Base-by-base conservation (phyloP, 352 stramenopile genomes). In the Phytopythium kandeliae region DNA sequence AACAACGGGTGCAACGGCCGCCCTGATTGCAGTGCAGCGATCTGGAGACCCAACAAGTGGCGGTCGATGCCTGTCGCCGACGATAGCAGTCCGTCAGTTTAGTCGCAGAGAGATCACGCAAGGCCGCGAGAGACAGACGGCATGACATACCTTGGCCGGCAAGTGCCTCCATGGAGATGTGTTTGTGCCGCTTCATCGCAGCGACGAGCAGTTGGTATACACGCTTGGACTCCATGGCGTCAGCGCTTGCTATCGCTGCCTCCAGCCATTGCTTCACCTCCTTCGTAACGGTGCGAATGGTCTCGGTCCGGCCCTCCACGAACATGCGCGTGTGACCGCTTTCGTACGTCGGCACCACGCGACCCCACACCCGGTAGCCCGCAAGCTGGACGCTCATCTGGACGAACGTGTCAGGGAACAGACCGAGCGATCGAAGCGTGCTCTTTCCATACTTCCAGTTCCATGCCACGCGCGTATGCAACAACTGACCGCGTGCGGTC, bases 321-420 rank as follows among this genome's bases (percentile, higher is more conserved):
- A 97, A 98, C 58, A 89, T 86, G 22, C 93, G 78, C 21, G 95
- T 95, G 71, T 98, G 92, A 4, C 82, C 95, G 37, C 92, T 95
- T 65, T 98, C 96, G 58, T 98, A 98, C 8, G 94, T 98, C 21
- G 88, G 90, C 4, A 92, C 85, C 41, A 84, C 71, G 45, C 93
- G 67, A 3, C 79, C 76, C 75, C 89, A 97, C 2, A 98, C 72
- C 48, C 86, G 76, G 55, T 87, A 97, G 0, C 86, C 84, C 1
- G 89, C 90, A 16, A 98, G 65, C 58, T 98, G 94, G 45, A 98
- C 93, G 10, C 78, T 90, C 69, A 98, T 89, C 67, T 98, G 96
- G 22, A 97, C 77, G 54, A 96, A 98, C 10, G 89, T 92, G 69
- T 98, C 96, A 3, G 96, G 92, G 41, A 92, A 96, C 41, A 96